Evolutionary conservation across 139 green algal species (phyloP), one percentile per base, ranked within the genome.

Genomic region (Chlorella sp.): DNA sequence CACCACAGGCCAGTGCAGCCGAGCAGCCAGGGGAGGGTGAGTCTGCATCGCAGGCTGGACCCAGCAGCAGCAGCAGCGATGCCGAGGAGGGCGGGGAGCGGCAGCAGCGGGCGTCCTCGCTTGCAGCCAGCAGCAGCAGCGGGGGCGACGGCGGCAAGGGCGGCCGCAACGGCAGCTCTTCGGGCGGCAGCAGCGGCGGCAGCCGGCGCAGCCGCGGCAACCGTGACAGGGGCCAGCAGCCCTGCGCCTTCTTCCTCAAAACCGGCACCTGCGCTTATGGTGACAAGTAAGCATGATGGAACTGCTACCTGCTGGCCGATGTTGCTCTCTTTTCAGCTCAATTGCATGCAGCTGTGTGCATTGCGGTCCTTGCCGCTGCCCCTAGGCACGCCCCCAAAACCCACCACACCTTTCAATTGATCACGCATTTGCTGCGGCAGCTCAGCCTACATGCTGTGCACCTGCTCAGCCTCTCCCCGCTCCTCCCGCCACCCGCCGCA

Each of bases 191-290:
- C 82, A 74, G 56, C 56, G 34, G 51, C 30, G 36, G 69, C 81
- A 74, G 81, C 36, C 13, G 69, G 13, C 39, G 69, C 36, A 51
- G 63, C 51, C 17, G 69, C 0, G n/a, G 39, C n/a, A 76, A 12
- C 38, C 72, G 57, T 7, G 67, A 70, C 51, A 60, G 51, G 68
- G 30, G 51, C 36, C 68, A 64, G 63, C 44, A 67, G 41, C 79
- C 84, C 32, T 93, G 89, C 68, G 85, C 88, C 9, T 93, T 93
- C 74, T 93, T 92, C 80, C 82, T 93, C 28, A 92, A 92, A 34
- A 93, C 89, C 5, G 89, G 88, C 56, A 90, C 89, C 13, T 93
- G 89, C 74, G 89, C 89, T 3, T 93, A 89, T 72, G 89, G 89
- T 32, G 84, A 88, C 85, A 84, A 76, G 65, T 89, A 30, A 44